phyloP scores from a whole-genome alignment of 768 basidiomycete species.

The Termitomyces sp. region DNA sequence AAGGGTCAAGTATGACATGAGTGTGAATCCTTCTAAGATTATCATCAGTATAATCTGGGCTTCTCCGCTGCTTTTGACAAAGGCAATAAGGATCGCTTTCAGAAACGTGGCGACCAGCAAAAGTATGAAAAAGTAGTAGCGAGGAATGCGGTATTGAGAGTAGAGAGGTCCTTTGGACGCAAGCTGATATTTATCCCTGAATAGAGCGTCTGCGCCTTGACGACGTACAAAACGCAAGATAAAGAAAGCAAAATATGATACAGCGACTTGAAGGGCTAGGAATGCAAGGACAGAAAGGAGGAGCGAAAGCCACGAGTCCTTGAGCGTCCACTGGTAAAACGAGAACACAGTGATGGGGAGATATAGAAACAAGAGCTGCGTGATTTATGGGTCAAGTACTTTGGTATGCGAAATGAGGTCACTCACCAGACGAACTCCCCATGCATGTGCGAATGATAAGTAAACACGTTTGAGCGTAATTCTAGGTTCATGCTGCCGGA shows the following conservation, averaged over 20 bases:
- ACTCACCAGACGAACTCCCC: conserved; percentile 65
- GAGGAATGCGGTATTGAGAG: conserved; percentile 57
- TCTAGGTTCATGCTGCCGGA: conserved; percentile 8
- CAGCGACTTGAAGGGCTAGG: conserved; percentile 39
- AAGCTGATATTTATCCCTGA: conserved; percentile 27
- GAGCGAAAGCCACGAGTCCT: conserved; percentile 83
- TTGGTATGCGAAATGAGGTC: neutral
- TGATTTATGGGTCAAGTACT: neutral
- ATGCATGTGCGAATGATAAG: conserved; percentile 44
- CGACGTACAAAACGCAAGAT: conserved; percentile 39
- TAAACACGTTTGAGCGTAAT: conserved; percentile 27
- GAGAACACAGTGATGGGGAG: conserved; percentile 72
- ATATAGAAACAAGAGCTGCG: conserved; percentile 56
- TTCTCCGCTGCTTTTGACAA: conserved; percentile 52
- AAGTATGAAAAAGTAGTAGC: conserved; percentile 63
- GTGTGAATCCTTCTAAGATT: conserved; percentile 56
- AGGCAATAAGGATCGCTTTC: conserved; percentile 68
- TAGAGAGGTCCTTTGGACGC: conserved; percentile 52
- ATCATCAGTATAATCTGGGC: conserved; percentile 67
- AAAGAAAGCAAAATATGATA: conserved; percentile 44
- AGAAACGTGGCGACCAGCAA: conserved; percentile 54
- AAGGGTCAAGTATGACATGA: conserved; percentile 45
- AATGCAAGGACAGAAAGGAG: conserved; percentile 72
- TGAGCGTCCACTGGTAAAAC: conserved; percentile 87
- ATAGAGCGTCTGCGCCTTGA: conserved; percentile 23